Evolutionary conservation across 2,329 filamentous ascomycete genomes (phyloP).

Genomic region (Apiospora malaysiana): DNA sequence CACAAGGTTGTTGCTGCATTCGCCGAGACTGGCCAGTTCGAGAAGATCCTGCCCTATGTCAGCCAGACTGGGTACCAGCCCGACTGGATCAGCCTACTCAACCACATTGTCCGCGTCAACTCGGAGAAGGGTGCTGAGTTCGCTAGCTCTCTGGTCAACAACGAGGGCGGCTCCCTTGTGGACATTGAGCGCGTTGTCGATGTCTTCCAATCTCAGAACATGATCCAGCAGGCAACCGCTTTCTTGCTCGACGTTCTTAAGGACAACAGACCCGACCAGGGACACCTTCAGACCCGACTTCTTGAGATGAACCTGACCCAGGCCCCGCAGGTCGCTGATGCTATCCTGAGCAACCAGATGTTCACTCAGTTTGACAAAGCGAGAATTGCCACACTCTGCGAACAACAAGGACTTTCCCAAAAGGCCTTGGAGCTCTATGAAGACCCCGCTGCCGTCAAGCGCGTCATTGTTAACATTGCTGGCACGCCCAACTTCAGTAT

Average conservation of each 20-base stretch:
- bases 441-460: constrained; percentile 87
- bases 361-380: constrained; percentile 96
- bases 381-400: constrained; percentile 87
- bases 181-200: constrained; percentile 95
- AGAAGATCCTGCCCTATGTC: constrained; percentile 93
- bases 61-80: constrained; percentile 86
- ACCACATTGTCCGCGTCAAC: constrained; percentile 90
- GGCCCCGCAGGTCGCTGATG: constrained; percentile 95
- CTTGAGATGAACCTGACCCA: constrained; percentile 98
- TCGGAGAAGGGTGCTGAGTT: constrained; percentile 96
- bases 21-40: constrained; percentile 94
- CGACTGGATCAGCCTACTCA: constrained; percentile 91
- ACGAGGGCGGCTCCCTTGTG: constrained; percentile 84
- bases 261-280: constrained; percentile 93
- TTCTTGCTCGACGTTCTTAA: constrained; percentile 96
- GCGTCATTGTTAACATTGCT: constrained; percentile 82
- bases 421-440: constrained; percentile 95
- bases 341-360: constrained; percentile 97
- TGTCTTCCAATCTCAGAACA: constrained; percentile 96
- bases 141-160: constrained; percentile 87
- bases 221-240: constrained; percentile 97
- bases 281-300: constrained; percentile 88
- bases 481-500: constrained; percentile 83
- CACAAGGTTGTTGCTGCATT: constrained; percentile 95
- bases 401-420: constrained; percentile 86